Conservation (phyloP, 1,284 basidiomycete species). For the Leccinum fallax region DNA sequence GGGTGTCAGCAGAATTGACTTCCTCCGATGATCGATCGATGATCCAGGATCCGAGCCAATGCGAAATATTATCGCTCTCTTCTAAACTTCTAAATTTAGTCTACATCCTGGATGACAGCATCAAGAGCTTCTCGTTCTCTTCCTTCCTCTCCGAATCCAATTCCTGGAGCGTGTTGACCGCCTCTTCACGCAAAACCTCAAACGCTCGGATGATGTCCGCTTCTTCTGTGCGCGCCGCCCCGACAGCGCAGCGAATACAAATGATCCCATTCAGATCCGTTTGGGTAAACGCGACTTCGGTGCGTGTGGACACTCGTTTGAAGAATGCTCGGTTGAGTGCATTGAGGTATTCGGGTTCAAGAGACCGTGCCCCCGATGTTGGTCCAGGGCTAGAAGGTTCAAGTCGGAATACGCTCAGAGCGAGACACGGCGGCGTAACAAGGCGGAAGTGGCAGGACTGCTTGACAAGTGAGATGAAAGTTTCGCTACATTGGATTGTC, state of each 20-base stretch:
- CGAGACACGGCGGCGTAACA: constrained; percentile 63
- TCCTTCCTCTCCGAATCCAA: too few species aligned
- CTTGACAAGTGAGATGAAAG: constrained; percentile 62
- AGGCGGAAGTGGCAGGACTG: constrained; percentile 55
- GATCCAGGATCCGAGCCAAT: too few species aligned
- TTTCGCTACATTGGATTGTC: constrained; percentile 64
- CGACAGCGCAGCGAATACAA: constrained; percentile 78
- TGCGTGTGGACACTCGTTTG: constrained; percentile 54
- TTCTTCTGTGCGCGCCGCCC: constrained; percentile 65
- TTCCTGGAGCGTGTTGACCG: constrained; percentile 34
- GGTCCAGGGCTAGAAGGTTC: constrained; percentile 31
- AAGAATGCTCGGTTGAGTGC: constrained; percentile 68
- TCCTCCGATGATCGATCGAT: too few species aligned
- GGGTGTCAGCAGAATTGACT: too few species aligned
- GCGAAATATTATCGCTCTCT: too few species aligned
- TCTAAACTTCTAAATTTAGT: too few species aligned
- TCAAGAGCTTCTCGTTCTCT: too few species aligned
- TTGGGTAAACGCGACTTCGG: constrained; percentile 76
- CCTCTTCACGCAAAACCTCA: constrained; percentile 55
- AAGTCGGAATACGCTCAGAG: constrained; percentile 80
- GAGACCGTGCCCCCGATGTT: neutral
- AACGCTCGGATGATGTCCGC: constrained; percentile 68
- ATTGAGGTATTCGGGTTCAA: constrained; percentile 50
- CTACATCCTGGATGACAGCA: too few species aligned
- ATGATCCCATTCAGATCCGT: constrained; percentile 71